Conservation (phyloP, 768 basidiomycete species). For the Lactifluus volemus region DNA sequence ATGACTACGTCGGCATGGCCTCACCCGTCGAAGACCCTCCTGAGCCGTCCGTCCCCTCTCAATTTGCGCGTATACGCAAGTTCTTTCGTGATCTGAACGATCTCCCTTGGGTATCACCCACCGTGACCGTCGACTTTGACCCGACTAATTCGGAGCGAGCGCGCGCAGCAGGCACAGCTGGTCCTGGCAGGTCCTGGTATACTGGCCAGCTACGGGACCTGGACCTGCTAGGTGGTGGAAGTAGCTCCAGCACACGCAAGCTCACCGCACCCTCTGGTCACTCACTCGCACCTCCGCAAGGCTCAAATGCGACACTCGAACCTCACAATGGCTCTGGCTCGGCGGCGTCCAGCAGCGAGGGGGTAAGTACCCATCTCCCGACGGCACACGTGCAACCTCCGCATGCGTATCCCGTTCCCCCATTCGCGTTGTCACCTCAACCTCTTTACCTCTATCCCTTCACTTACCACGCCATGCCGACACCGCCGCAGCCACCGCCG, state of each 20-base stretch:
- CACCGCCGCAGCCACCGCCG: background rate
- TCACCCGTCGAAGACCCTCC: background rate
- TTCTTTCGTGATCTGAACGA: constrained; percentile 18
- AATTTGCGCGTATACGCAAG: constrained; percentile 14
- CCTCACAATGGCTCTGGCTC: constrained; percentile 8
- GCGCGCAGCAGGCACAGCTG: background rate
- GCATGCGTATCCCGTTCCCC: constrained; percentile 9
- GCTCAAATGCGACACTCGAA: constrained; percentile 13
- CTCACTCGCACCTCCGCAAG: background rate
- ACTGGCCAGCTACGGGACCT: constrained; percentile 8
- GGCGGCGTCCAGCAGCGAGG: constrained; percentile 14
- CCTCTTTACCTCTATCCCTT: constrained; percentile 14
- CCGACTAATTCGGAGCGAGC: constrained; percentile 9
- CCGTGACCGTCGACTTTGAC: constrained; percentile 17
- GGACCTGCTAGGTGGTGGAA: constrained; percentile 11
- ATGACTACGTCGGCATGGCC: constrained; percentile 18
- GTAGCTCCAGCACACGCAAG: background rate
- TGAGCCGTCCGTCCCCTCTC: constrained; percentile 9
- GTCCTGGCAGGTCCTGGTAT: constrained; percentile 16
- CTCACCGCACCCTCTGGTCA: constrained; percentile 6
- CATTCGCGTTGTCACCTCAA: constrained; percentile 6
- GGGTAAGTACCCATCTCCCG: background rate
- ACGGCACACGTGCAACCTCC: background rate
- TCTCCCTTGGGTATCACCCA: constrained; percentile 18
- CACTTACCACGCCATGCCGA: background rate